Evolutionary conservation across 2,329 filamentous ascomycete genomes (phyloP), one percentile per base, ranked within the genome.

Genomic region (Xylariaceae sp.): DNA sequence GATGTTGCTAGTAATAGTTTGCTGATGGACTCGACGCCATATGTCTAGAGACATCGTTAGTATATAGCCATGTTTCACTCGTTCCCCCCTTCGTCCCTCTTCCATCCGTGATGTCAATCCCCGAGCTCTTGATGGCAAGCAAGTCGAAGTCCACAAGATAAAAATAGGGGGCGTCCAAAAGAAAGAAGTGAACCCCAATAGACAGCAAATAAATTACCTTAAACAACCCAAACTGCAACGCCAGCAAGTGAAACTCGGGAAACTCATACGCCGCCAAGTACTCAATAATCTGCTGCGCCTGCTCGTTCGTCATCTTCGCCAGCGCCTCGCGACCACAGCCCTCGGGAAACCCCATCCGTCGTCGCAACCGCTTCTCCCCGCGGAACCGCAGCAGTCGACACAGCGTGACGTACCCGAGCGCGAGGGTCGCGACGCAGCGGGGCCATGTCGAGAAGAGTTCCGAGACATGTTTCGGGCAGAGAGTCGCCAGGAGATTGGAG

Each of bases 11-110:
- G 60, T 11, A 73, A 62, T 1, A 73, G 57, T 34, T 64, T 62
- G 47, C 68, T 70, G 45, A 73, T 72, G 34, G 65, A 67, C 62
- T 72, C 71, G 8, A 73, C 61, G 23, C 64, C 70, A 44, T 73
- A 73, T 7, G 71, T 73, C 71, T 73, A 54, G 18, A 59, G 8
- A 7, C 5, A 2, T 9, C 9, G 49, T 57, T 2, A 57, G 53
- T 42, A 56, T 57, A 13, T 44, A 13, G 7, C 18, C 13, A 6
- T 3, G 13, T 35, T 9, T 34, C 23, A 42, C 11, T 18, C 2
- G 23, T 18, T 17, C 50, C 49, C 4, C 15, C n/a, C 30, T 34
- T 44, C 8, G 42, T 44, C 42, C 4, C 42, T 4, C 6, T 39
- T 39, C 37, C 17, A 18, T 39, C 37, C 3, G 6, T 2, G 37